Evolutionary conservation across 176 grass and related monocot genomes (phyloP).

Genomic region (Dactylis glomerata): DNA sequence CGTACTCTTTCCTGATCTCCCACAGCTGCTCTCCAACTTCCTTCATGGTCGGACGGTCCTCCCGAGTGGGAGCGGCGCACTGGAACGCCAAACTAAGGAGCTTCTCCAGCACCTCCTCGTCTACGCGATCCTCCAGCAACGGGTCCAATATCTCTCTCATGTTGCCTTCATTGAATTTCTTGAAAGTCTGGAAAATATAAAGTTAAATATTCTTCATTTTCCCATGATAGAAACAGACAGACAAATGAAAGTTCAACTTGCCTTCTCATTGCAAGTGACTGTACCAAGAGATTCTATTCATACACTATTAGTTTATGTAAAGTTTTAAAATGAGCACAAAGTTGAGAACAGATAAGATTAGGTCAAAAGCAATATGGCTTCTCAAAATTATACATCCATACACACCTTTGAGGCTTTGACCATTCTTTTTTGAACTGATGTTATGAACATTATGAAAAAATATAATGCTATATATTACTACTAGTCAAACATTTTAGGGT

Average conservation of each 20-base stretch:
- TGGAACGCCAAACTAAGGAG: conserved; percentile 77
- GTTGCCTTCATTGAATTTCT: conserved; percentile 82
- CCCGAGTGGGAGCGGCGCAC: conserved; percentile 71
- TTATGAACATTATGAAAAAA: neutral
- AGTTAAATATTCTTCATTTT: neutral
- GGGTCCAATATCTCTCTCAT: conserved; percentile 78
- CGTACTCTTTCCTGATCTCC: conserved; percentile 82
- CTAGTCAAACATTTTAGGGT: neutral
- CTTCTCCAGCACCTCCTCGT: conserved; percentile 57
- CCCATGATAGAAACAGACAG: neutral
- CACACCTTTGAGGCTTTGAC: neutral
- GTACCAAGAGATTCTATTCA: neutral
- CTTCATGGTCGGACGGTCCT: conserved; percentile 83
- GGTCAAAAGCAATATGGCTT: neutral
- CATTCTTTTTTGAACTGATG: neutral
- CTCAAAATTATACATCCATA: neutral
- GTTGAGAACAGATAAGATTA: neutral
- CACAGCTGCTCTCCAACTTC: conserved; percentile 91
- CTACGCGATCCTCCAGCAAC: conserved; percentile 59
- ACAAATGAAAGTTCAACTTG: neutral
- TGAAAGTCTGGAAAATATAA: conserved; percentile 64
- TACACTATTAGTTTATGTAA: neutral
- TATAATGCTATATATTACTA: neutral
- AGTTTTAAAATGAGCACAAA: neutral
- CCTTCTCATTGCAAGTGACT: neutral